Conservation (phyloP, 805 yeast genomes). For the Spathaspora hagerdaliae region DNA sequence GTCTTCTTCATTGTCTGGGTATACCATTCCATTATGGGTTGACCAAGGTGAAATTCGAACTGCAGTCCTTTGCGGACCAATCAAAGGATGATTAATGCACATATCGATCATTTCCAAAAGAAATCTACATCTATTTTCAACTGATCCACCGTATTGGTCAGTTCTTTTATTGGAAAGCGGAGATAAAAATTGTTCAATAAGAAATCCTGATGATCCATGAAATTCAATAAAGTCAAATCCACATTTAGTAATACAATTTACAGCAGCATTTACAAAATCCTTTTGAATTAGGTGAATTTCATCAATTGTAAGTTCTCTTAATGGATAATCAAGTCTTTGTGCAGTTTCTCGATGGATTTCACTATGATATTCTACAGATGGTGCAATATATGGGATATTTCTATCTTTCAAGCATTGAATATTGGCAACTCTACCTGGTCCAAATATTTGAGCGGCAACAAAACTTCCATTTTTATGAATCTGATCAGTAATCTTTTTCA, state of each 20-base stretch:
- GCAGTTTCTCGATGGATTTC: constrained; percentile 9
- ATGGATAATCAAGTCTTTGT: constrained; percentile 1
- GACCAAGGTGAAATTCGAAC: constrained; percentile 23
- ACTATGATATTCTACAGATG: constrained; percentile 14
- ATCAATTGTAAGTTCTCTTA: constrained; percentile 3
- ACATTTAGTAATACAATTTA: constrained; percentile 16
- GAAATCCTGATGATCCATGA: constrained; percentile 39
- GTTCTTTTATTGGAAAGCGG: constrained; percentile 30
- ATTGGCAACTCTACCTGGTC: constrained; percentile 41
- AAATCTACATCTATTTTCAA: constrained; percentile 36
- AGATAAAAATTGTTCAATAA: constrained; percentile 34
- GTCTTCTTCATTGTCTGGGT: constrained; percentile 11
- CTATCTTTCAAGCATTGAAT: constrained; percentile 18
- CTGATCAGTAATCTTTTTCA: constrained; percentile 44
- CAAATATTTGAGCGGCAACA: constrained; percentile 50
- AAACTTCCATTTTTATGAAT: constrained; percentile 44
- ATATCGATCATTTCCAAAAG: constrained; percentile 33
- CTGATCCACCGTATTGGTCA: constrained; percentile 30
- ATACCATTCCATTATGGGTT: constrained; percentile 25
- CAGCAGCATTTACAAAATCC: constrained; percentile 11
- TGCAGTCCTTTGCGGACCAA: constrained; percentile 16
- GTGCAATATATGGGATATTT: constrained; percentile 14
- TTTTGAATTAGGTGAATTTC: constrained; percentile 9
- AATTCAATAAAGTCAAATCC: constrained; percentile 39
- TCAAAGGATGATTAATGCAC: constrained; percentile 13